Evolutionary conservation across 805 yeast species (phyloP).

Genomic region (Candida succiphila): DNA sequence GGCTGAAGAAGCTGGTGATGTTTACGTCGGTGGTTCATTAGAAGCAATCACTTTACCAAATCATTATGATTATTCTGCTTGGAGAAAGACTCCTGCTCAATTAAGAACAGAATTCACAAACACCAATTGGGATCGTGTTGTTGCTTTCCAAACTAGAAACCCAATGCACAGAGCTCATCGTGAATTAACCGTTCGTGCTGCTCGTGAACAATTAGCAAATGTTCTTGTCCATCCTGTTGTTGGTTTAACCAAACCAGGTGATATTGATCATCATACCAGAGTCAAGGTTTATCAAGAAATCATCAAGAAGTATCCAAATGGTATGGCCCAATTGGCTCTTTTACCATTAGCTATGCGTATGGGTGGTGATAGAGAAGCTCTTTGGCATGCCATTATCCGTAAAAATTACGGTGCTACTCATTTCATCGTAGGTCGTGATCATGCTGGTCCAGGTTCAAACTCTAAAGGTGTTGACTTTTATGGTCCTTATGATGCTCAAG

Average conservation of each 20-base stretch:
- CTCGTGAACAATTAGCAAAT: slow-evolving; percentile 82
- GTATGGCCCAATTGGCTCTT: slow-evolving; percentile 81
- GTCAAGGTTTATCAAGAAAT: slow-evolving; percentile 91
- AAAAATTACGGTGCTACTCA: slow-evolving; percentile 96
- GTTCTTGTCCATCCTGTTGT: slow-evolving; percentile 94
- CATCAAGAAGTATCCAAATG: slow-evolving; percentile 86
- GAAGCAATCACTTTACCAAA: slow-evolving; percentile 78
- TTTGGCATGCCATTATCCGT: slow-evolving; percentile 96
- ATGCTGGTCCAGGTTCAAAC: slow-evolving; percentile 90
- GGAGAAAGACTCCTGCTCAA: slow-evolving; percentile 86
- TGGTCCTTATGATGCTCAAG: slow-evolving; percentile 97
- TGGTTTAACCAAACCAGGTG: slow-evolving; percentile 95
- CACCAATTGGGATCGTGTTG: slow-evolving; percentile 81
- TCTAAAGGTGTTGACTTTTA: slow-evolving; percentile 89
- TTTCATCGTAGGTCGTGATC: slow-evolving; percentile 96
- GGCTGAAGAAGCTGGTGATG: slow-evolving; percentile 65
- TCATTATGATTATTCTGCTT: slow-evolving; percentile 84
- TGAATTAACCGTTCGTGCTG: slow-evolving; percentile 92
- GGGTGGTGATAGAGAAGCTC: slow-evolving; percentile 98
- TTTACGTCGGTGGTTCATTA: slow-evolving; percentile 79
- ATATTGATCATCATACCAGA: slow-evolving; percentile 95
- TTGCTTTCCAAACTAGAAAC: slow-evolving; percentile 96
- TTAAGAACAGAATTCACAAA: slow-evolving; percentile 73
- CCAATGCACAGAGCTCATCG: slow-evolving; percentile 99
- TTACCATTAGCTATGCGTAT: slow-evolving; percentile 96